These are phyloP conservation scores for Starmera caribaea DNA, from an alignment of 805 yeast species.

Conservation along the genomic window DNA sequence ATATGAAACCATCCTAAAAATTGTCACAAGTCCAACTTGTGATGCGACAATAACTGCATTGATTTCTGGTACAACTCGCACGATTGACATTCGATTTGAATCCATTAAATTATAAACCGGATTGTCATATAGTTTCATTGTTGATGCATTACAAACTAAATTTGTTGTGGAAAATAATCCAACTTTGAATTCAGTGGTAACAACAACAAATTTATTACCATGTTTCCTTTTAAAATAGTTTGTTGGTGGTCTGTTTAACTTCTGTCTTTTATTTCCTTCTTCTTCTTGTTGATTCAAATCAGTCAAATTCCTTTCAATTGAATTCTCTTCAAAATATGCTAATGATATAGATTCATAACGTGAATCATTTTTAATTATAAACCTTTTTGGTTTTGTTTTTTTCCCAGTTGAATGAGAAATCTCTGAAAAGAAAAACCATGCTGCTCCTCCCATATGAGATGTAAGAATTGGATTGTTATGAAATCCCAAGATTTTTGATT, in stretches of 20 bases:
- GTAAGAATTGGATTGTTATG: constrained; percentile 29
- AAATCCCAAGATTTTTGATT: constrained; percentile 31
- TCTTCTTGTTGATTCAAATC: background rate
- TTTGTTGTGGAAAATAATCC: constrained; percentile 37
- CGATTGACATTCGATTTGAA: constrained; percentile 20
- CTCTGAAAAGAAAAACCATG: constrained; percentile 20
- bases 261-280: no score
- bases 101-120: constrained; percentile 5
- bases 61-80: constrained; percentile 27
- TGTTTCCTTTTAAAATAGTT: constrained; percentile 20
- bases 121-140: constrained; percentile 30
- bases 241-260: background rate
- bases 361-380: constrained; percentile 14
- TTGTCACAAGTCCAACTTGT: constrained; percentile 32
- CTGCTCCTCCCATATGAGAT: constrained; percentile 30
- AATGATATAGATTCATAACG: constrained; percentile 9
- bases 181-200: constrained; percentile 34
- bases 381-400: background rate
- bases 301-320: constrained; percentile 7
- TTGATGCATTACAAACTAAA: constrained; percentile 38
- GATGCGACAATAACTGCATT: constrained; percentile 32
- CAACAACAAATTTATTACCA: constrained; percentile 25
- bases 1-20: constrained; percentile 32
- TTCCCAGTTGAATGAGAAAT: constrained; percentile 14
- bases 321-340: constrained; percentile 3